Evolutionary conservation across 1,139 yeast genomes (phyloP).

Genomic region (Candida labiduridarum): DNA sequence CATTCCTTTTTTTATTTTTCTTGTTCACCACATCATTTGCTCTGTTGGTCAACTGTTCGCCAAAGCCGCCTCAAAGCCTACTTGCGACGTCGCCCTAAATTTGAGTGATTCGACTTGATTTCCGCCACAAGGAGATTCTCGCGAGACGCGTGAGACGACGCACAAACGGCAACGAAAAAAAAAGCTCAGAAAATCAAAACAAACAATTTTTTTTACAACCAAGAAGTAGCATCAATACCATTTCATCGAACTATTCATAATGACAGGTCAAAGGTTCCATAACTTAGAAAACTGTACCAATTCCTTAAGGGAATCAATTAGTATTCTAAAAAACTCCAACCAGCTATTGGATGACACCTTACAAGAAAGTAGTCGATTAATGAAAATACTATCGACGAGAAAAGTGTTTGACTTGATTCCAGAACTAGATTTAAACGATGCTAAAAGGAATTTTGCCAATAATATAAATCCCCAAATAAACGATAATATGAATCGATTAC

Average conservation of each 20-base stretch:
- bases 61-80: no score
- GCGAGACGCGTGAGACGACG: no score
- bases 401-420: slow-evolving; percentile 48
- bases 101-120: no score
- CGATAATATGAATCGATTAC: slow-evolving; percentile 32
- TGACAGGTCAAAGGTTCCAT: slow-evolving; percentile 6
- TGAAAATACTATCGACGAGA: slow-evolving; percentile 34
- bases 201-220: background rate
- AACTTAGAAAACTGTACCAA: slow-evolving; percentile 27
- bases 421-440: slow-evolving; percentile 42
- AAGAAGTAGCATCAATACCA: background rate
- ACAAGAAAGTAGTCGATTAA: slow-evolving; percentile 35
- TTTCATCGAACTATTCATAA: background rate
- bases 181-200: no score
- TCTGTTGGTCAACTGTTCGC: no score
- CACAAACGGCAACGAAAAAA: no score
- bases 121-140: no score
- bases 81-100: no score
- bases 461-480: slow-evolving; percentile 41
- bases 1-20: no score
- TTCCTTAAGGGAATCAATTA: slow-evolving; percentile 34
- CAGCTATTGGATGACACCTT: slow-evolving; percentile 34
- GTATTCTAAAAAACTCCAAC: slow-evolving; percentile 33
- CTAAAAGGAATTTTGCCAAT: slow-evolving; percentile 32
- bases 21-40: no score